Conservation (phyloP, 108 stramenopile genomes). For the Epipyxis sp. region DNA sequence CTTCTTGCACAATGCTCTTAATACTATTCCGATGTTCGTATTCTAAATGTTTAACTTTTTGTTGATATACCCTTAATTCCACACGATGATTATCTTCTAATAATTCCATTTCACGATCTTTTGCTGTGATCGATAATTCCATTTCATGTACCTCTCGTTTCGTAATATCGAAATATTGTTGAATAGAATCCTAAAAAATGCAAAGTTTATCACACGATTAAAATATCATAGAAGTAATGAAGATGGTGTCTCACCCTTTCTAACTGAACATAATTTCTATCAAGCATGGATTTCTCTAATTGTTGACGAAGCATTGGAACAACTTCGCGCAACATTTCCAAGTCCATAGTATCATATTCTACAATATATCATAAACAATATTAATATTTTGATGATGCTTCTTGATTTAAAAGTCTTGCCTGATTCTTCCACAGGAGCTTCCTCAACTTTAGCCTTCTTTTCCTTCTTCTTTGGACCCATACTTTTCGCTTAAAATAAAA, state of each 20-base stretch:
- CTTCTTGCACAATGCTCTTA: conserved; percentile 45
- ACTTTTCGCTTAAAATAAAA: too few species aligned
- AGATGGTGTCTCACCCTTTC: conserved; percentile 42
- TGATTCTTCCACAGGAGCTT: conserved; percentile 42
- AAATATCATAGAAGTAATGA: too few species aligned
- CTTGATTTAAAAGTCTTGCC: background rate
- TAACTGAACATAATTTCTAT: conserved; percentile 67
- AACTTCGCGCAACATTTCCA: conserved; percentile 60
- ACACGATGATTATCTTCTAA: conserved; percentile 62
- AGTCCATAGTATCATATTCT: conserved; percentile 60
- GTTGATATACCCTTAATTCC: conserved; percentile 61
- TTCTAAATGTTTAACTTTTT: conserved; percentile 69
- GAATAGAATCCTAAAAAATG: conserved; percentile 56
- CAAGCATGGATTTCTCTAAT: conserved; percentile 55
- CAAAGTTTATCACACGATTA: background rate
- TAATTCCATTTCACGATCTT: conserved; percentile 67
- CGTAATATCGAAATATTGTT: conserved; percentile 64
- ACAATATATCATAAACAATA: background rate
- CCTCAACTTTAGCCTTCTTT: conserved; percentile 43
- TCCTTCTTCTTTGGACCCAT: conserved; percentile 47
- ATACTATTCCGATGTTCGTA: conserved; percentile 68
- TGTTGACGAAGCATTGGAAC: conserved; percentile 60
- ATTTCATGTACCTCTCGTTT: conserved; percentile 52
- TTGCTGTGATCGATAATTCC: conserved; percentile 54
- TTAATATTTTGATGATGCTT: conserved; percentile 6